These are phyloP conservation scores for Phytophthora colocasiae DNA, from an alignment of 352 stramenopile genomes.

Conservation along the genomic window DNA sequence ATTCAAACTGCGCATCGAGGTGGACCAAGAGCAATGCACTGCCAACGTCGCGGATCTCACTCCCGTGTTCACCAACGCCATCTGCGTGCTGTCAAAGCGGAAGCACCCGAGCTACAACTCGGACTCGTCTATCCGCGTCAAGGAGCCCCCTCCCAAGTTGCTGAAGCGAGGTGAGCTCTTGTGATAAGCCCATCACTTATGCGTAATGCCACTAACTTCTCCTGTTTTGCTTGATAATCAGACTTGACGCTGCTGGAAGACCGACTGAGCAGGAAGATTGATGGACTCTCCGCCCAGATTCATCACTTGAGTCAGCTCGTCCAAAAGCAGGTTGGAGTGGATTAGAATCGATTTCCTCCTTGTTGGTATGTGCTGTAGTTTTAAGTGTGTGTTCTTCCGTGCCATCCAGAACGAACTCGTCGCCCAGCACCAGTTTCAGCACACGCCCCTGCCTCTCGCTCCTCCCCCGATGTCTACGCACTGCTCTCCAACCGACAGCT, in stretches of 20 bases:
- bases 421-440: conserved; percentile 34
- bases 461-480: conserved; percentile 20
- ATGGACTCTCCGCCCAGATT: conserved; percentile 60
- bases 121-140: conserved; percentile 49
- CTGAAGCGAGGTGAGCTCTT: conserved; percentile 59
- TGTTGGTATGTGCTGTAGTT: background rate
- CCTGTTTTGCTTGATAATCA: conserved; percentile 33
- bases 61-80: conserved; percentile 86
- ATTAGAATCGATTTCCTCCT: background rate
- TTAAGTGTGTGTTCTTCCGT: conserved; percentile 3
- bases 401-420: conserved; percentile 55
- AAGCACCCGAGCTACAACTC: conserved; percentile 70
- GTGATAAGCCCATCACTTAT: background rate
- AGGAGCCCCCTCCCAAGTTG: conserved; percentile 68
- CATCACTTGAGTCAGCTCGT: conserved; percentile 63
- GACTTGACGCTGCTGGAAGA: conserved; percentile 72
- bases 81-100: conserved; percentile 88
- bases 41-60: conserved; percentile 80
- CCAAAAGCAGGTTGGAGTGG: conserved; percentile 53
- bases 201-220: background rate
- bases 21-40: conserved; percentile 85
- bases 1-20: conserved; percentile 87
- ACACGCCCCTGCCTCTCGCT: conserved; percentile 40
- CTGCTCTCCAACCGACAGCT: conserved; percentile 36
- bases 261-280: conserved; percentile 60